Evolutionary conservation across 768 basidiomycete species (phyloP), one percentile per base, ranked within the genome.

Genomic region (Leccinellum rugosiceps): DNA sequence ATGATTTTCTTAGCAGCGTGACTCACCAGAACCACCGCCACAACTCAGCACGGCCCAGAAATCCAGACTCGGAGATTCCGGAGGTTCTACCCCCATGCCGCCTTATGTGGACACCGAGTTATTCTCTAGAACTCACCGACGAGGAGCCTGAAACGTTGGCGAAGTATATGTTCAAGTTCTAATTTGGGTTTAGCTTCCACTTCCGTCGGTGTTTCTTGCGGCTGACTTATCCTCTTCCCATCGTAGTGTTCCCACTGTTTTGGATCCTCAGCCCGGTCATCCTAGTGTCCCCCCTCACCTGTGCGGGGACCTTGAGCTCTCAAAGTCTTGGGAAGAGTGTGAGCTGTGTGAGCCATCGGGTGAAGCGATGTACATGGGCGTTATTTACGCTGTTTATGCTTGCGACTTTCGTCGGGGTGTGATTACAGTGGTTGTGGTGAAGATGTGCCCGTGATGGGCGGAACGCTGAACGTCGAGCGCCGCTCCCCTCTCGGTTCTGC

Each of bases 181-280:
- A 60, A 67, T 80, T 75, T 6, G 49, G 31, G 2, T 35, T 11
- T 17, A 31, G 13, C 23, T n/a, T 46, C n/a, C 15, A 5, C 11
- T 14, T 57, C n/a, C 25, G 13, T 8, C 14, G 6, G 10, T 7
- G 21, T 19, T 17, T 14, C 11, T 17, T 23, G 47, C 3, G 17
- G 53, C 38, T 56, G 53, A 52, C 28, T n/a, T n/a, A n/a, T n/a
- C n/a, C n/a, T n/a, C 31, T 10, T 21, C 21, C 28, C 56, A 15
- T 59, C n/a, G 1, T 59, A 79, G 79, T 81, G 52, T 80, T 78
- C 68, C 79, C 79, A n/a, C 75, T 73, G 15, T 75, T 80, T 57
- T 82, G 81, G 80, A 44, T 79, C 21, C 63, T 77, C 6, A 78
- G 79, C 17, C 63, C 71, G 8, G 52, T 72, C 62, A 74, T 81